phyloP scores from a whole-genome alignment of 1,284 basidiomycete genomes.

The Ustilago tritici region DNA sequence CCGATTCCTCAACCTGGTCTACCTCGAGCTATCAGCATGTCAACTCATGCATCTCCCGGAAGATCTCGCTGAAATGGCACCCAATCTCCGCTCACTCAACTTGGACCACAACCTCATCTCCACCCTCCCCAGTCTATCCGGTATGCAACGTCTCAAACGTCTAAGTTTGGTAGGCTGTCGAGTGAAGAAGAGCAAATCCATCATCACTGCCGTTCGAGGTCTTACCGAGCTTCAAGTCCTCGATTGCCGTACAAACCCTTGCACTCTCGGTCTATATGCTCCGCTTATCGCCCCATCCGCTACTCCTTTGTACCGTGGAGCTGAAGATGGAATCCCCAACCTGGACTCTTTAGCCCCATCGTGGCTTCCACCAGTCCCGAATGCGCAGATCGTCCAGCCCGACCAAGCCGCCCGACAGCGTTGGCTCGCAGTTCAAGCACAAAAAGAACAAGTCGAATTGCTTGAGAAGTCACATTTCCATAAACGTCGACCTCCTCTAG shows the following conservation, averaged over 20 bases:
- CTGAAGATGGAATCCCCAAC: slow-evolving; percentile 10
- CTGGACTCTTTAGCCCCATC: slow-evolving; percentile 12
- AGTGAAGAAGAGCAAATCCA: slow-evolving; percentile 49
- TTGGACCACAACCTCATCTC: slow-evolving; percentile 66
- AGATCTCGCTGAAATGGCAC: slow-evolving; percentile 77
- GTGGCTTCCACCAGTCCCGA: slow-evolving; percentile 60
- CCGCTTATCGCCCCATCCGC: slow-evolving; percentile 53
- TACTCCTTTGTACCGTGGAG: slow-evolving; percentile 5
- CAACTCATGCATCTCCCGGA: slow-evolving; percentile 81
- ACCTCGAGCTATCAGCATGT: slow-evolving; percentile 92
- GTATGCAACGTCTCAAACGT: slow-evolving; percentile 61
- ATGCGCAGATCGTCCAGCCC: slow-evolving; percentile 61
- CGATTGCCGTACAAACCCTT: slow-evolving; percentile 65
- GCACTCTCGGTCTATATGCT: slow-evolving; percentile 66
- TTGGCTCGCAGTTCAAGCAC: slow-evolving; percentile 21
- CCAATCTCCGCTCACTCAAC: slow-evolving; percentile 91
- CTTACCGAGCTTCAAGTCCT: slow-evolving; percentile 58
- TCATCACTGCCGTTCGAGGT: slow-evolving; percentile 55
- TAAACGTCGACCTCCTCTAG: slow-evolving; percentile 50
- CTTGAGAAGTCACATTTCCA: slow-evolving; percentile 67
- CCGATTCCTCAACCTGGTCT: slow-evolving; percentile 84
- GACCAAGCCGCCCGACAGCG: slow-evolving; percentile 33
- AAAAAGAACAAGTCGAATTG: slow-evolving; percentile 35
- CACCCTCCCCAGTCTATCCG: slow-evolving; percentile 47
- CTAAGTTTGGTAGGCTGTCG: slow-evolving; percentile 65